Evolutionary conservation across 2,329 filamentous ascomycete genomes (phyloP), one percentile per base, ranked within the genome.

Genomic region (Venturia asperata): DNA sequence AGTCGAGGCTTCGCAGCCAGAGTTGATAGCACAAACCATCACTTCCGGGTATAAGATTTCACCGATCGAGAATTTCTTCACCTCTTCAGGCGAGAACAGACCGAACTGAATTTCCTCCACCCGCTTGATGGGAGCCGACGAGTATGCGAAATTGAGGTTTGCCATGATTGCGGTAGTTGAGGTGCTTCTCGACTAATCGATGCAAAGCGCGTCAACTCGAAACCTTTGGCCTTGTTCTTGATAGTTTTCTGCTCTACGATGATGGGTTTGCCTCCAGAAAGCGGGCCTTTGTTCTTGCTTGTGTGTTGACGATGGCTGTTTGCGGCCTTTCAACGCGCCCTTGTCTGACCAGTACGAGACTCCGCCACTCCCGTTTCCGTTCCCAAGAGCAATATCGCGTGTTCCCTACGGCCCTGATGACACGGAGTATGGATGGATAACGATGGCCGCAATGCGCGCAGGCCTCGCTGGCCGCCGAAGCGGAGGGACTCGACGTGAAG

Each of bases 41-140:
- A 94, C 97, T 82, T 99, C 94, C n/a, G 94, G 92, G 75, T 97
- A 97, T 77, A 94, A 85, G 76, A 99, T 93, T 77, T 96, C 91
- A 71, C 88, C 90, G 69, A 97, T 93, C 79, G 92, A 97, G 91
- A 97, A 95, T 73, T 89, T 92, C 83, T 99, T 97, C 79, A 97
- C 96, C 82, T 99, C 95, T 77, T 99, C 94, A 34, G 94, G 94
- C 43, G 94, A 96, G 78, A 99, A 86, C 75, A 99, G 85, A 75
- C 94, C 94, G 76, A 99, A 99, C 83, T 99, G 95, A 73, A 99
- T 96, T 84, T 99, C 95, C 84, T 97, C 89, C 73, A 99, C 92
- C 70, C 90, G 96, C 83, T 94, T 93, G 85, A 97, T 85, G 78
- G 92, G 92, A 85, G 90, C 92, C 85, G 90, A 92, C 77, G 91